phyloP scores from a whole-genome alignment of 2,329 filamentous ascomycete genomes.

The Penicillium sp. region DNA sequence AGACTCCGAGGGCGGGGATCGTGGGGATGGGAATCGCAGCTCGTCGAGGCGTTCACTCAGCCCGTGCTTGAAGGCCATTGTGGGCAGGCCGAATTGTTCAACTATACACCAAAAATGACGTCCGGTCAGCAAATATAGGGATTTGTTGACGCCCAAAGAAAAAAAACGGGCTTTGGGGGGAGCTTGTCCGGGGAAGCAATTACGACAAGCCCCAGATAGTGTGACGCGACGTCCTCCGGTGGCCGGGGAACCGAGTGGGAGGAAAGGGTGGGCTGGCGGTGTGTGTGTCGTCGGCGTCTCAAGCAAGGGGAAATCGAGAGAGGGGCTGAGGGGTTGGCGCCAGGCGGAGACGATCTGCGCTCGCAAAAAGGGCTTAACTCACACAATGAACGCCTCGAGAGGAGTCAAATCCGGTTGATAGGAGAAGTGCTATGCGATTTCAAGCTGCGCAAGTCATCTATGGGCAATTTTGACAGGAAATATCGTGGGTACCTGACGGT shows the following conservation, averaged over 20 bases:
- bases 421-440: constrained; percentile 11
- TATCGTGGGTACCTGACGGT: constrained; percentile 29
- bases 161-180: constrained; percentile 8
- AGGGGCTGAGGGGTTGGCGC: constrained; percentile 37
- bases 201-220: constrained; percentile 16
- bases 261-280: constrained; percentile 32
- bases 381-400: constrained; percentile 43
- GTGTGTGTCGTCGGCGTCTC: constrained; percentile 23
- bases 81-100: constrained; percentile 36
- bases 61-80: constrained; percentile 65
- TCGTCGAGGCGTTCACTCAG: constrained; percentile 72
- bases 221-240: constrained; percentile 4
- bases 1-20: constrained; percentile 73
- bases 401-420: constrained; percentile 17
- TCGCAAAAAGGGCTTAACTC: constrained; percentile 31
- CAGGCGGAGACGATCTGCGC: constrained; percentile 28
- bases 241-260: constrained; percentile 17
- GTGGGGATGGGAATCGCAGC: constrained; percentile 73
- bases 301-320: constrained; percentile 38
- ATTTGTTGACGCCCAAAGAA: constrained; percentile 16
- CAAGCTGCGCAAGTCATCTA: constrained; percentile 26
- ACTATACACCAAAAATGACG: constrained; percentile 28
- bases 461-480: constrained; percentile 6
- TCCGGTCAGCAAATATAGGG: constrained; percentile 27
- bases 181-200: constrained; percentile 14